Evolutionary conservation across 2,329 filamentous ascomycete species (phyloP).

Genomic region (Pyrenophora seminiperda): DNA sequence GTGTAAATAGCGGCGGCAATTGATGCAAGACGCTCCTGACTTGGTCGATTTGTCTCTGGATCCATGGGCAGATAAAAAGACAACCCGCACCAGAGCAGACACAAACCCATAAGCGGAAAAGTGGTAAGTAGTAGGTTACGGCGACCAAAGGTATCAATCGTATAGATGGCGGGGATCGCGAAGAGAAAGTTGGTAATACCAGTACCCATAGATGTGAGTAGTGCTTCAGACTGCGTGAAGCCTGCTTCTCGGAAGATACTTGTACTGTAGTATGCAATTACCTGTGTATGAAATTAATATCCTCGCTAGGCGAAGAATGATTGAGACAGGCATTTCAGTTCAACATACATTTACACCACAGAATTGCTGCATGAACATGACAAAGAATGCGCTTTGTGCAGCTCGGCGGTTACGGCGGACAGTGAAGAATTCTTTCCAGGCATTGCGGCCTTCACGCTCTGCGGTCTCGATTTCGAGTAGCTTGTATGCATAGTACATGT

Average conservation of each 20-base stretch:
- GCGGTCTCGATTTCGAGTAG: slow-evolving; percentile 45
- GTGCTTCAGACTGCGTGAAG: slow-evolving; percentile 44
- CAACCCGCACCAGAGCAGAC: slow-evolving; percentile 38
- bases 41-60: slow-evolving; percentile 14
- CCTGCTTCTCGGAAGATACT: slow-evolving; percentile 43
- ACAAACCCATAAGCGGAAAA: slow-evolving; percentile 55
- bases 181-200: slow-evolving; percentile 54
- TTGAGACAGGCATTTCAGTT: too few relatives aligned
- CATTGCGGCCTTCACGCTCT: slow-evolving; percentile 40
- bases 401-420: slow-evolving; percentile 44
- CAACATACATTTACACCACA: slow-evolving; percentile 32
- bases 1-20: slow-evolving; percentile 37
- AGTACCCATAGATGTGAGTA: slow-evolving; percentile 51
- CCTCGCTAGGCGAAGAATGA: too few relatives aligned
- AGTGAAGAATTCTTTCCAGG: slow-evolving; percentile 42
- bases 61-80: slow-evolving; percentile 34
- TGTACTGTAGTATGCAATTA: slow-evolving; percentile 37
- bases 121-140: slow-evolving; percentile 53
- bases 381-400: slow-evolving; percentile 40
- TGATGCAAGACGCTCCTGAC: slow-evolving; percentile 33
- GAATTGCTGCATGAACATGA: slow-evolving; percentile 48
- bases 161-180: slow-evolving; percentile 52
- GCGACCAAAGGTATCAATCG: slow-evolving; percentile 53
- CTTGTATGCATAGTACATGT: slow-evolving; percentile 58
- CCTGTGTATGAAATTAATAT: slow-evolving; percentile 1